A percentile compares a stretch with the other conserved stretches of the same genome.
Conservation (phyloP, 2,329 filamentous ascomycete genomes). For the Macrophomina pseudophaseolina region DNA sequence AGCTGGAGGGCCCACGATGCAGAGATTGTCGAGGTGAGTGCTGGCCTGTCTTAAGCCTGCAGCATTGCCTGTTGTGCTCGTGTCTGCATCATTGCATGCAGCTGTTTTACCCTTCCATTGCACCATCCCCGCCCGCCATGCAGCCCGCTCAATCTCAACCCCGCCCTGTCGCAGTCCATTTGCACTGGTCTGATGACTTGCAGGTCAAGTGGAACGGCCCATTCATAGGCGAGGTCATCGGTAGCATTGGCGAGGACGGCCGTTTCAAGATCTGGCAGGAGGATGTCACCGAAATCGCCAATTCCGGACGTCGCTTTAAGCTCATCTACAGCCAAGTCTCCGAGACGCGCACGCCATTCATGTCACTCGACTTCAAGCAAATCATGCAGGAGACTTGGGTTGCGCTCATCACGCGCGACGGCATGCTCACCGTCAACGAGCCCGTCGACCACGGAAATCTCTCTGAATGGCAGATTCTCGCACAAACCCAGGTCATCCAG, state of each 20-base stretch:
- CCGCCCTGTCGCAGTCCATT: neutral
- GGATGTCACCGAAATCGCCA: conserved; percentile 77
- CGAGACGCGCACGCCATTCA: conserved; percentile 72
- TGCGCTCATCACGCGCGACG: conserved; percentile 82
- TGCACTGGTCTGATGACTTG: conserved; percentile 7
- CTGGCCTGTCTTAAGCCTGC: neutral
- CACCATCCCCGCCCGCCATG: conserved; percentile 1
- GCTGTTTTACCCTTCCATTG: conserved; percentile 10
- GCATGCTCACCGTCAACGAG: conserved; percentile 79
- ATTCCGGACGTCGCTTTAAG: conserved; percentile 80
- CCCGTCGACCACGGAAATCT: conserved; percentile 84
- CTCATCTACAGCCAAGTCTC: conserved; percentile 65
- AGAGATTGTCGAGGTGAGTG: conserved; percentile 81
- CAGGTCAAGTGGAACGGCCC: conserved; percentile 94
- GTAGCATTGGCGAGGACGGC: conserved; percentile 87
- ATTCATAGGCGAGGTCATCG: conserved; percentile 85
- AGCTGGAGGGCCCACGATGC: conserved; percentile 89
- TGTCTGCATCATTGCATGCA: conserved; percentile 32
- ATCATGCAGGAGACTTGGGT: conserved; percentile 84
- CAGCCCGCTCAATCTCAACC: neutral
- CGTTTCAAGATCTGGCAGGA: conserved; percentile 93
- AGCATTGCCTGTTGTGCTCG: conserved; percentile 1
- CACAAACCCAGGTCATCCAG: conserved; percentile 75
- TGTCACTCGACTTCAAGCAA: conserved; percentile 85
- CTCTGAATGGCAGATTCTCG: conserved; percentile 74